Percentiles rank a stretch among this genome's conserved stretches.
Conservation (phyloP, 2,329 filamentous ascomycete genomes). For the Alternaria tenuissima region DNA sequence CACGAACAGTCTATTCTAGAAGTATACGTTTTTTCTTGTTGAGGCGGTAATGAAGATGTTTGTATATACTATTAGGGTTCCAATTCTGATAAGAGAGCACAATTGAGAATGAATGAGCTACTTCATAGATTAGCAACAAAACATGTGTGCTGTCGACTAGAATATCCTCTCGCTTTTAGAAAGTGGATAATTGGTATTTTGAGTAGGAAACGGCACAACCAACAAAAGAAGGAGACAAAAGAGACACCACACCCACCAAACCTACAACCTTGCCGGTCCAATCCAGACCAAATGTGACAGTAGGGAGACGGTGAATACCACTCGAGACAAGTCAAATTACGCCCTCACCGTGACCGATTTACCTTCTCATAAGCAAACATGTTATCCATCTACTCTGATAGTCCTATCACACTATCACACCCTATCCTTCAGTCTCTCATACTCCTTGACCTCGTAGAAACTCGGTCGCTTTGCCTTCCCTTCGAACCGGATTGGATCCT, state of each 20-base stretch:
- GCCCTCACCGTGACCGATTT: background rate
- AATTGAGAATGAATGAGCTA: background rate
- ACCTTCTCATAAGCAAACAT: background rate
- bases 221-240: background rate
- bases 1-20: background rate
- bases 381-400: background rate
- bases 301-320: background rate
- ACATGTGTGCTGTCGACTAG: background rate
- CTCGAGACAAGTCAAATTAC: background rate
- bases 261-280: background rate
- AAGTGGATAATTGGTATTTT: background rate
- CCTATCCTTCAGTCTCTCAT: constrained; percentile 28
- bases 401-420: constrained; percentile 11
- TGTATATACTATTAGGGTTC: background rate
- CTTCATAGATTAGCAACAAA: background rate
- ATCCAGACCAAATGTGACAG: background rate
- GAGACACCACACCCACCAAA: background rate
- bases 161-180: background rate
- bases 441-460: constrained; percentile 38
- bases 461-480: constrained; percentile 55
- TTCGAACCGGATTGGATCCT: constrained; percentile 58
- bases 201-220: background rate
- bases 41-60: background rate
- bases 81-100: background rate
- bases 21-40: background rate